These are phyloP conservation scores for Leishmania braziliensis DNA, from an alignment of 208 protist genomes.

Conservation along the genomic window DNA sequence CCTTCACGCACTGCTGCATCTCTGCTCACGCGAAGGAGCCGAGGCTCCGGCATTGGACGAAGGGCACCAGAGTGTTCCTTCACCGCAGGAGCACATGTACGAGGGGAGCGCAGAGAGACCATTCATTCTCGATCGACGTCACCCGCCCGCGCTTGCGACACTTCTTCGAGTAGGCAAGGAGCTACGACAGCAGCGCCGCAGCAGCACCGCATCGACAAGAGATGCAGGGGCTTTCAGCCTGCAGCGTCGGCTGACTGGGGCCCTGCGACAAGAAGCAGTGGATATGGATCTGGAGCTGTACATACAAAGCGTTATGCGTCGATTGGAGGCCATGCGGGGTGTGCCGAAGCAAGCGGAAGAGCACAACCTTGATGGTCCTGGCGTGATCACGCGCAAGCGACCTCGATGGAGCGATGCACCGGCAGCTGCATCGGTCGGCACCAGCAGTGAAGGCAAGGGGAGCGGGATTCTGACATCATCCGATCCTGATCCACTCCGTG, in stretches of 20 bases:
- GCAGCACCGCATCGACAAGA: background rate
- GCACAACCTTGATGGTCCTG: background rate
- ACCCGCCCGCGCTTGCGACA: constrained; percentile 6
- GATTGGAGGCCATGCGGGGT: background rate
- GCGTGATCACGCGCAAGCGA: background rate
- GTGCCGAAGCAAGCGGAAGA: background rate
- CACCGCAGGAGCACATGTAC: background rate
- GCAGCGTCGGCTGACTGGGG: background rate
- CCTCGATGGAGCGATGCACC: background rate
- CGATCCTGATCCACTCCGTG: background rate
- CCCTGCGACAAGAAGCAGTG: background rate
- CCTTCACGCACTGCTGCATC: constrained; percentile 31
- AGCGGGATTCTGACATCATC: background rate
- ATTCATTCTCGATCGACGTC: background rate
- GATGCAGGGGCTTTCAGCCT: background rate
- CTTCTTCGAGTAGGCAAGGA: constrained; percentile 1
- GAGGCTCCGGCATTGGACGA: background rate
- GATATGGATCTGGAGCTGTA: constrained; percentile 2
- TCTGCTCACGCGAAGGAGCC: constrained; percentile 8
- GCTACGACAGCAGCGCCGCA: background rate
- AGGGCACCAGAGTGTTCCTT: background rate
- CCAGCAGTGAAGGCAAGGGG: background rate
- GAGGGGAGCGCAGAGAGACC: background rate
- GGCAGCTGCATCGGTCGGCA: background rate
- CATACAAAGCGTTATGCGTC: constrained; percentile 3